These are phyloP conservation scores for Ilex paraguariensis DNA, from an alignment of 305 asterid species.

Conservation along the genomic window DNA sequence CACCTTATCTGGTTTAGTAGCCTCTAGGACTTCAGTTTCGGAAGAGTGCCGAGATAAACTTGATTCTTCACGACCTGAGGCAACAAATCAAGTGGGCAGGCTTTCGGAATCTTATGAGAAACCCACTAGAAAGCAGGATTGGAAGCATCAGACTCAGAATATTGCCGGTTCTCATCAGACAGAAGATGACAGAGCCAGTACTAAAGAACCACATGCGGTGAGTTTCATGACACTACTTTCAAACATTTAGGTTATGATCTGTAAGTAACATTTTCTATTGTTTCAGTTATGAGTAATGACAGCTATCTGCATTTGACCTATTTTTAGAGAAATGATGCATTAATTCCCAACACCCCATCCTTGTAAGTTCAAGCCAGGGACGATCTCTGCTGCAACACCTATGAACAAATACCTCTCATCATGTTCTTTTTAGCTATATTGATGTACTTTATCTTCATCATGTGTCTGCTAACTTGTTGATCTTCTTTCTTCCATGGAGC, in stretches of 20 bases:
- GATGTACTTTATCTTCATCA: too few species aligned
- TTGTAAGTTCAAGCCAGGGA: too few species aligned
- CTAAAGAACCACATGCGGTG: conserved; percentile 41
- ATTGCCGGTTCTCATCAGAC: conserved; percentile 33
- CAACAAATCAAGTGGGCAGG: conserved; percentile 31
- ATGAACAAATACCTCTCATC: not conserved
- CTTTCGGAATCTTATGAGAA: conserved; percentile 41
- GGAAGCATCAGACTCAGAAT: conserved; percentile 30
- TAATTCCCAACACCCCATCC: not conserved
- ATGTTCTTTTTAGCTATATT: not conserved
- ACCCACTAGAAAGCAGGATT: conserved; percentile 39
- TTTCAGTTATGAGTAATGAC: too few species aligned
- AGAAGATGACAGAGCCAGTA: conserved; percentile 35
- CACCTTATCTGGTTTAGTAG: conserved; percentile 40
- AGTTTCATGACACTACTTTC: conserved; percentile 20
- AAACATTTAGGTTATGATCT: too few species aligned
- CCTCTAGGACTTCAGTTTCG: conserved; percentile 44
- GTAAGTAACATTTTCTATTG: not conserved
- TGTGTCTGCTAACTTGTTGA: too few species aligned
- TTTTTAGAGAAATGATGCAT: not conserved
- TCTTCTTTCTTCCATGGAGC: not conserved
- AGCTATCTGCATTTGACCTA: not conserved
- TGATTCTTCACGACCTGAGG: conserved; percentile 26
- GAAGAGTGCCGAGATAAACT: conserved; percentile 33
- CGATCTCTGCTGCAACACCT: too few species aligned